Conservation (phyloP, 371 early-diverging fungal species). For the Actinomucor elegans region DNA sequence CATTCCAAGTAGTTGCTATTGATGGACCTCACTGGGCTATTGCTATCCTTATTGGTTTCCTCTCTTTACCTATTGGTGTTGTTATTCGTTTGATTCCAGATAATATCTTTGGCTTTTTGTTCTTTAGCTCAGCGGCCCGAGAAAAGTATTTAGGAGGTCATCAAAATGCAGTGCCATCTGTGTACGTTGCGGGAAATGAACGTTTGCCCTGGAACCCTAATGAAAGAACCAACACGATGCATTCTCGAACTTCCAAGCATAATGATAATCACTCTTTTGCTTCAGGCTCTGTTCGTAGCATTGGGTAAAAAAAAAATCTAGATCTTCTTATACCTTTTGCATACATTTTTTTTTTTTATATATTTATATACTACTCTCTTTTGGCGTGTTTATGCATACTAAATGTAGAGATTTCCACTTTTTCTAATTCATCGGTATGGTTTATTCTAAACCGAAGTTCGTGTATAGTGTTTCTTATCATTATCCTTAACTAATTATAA, state of each 20-base stretch:
- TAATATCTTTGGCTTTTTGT: constrained; percentile 30
- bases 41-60: constrained; percentile 59
- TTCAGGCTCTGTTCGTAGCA: constrained; percentile 11
- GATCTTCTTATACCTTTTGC: constrained; percentile 7
- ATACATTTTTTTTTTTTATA: constrained; percentile 4
- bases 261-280: constrained; percentile 16
- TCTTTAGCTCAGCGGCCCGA: constrained; percentile 22
- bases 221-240: constrained; percentile 20
- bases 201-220: constrained; percentile 26
- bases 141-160: constrained; percentile 24
- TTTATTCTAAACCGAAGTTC: constrained; percentile 13
- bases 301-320: constrained; percentile 1
- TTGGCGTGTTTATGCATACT: too few relatives aligned
- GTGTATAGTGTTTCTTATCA: constrained; percentile 15
- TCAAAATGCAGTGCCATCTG: constrained; percentile 15
- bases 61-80: constrained; percentile 68
- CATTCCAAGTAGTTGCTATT: constrained; percentile 51
- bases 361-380: background rate
- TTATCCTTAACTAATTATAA: too few relatives aligned
- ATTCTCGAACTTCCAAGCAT: constrained; percentile 23
- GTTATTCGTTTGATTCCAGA: constrained; percentile 66
- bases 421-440: constrained; percentile 8
- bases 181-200: constrained; percentile 32
- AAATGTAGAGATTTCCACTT: too few relatives aligned
- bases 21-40: constrained; percentile 61